Evolutionary conservation across 768 basidiomycete species (phyloP).

Genomic region (Leccinum imitatum): DNA sequence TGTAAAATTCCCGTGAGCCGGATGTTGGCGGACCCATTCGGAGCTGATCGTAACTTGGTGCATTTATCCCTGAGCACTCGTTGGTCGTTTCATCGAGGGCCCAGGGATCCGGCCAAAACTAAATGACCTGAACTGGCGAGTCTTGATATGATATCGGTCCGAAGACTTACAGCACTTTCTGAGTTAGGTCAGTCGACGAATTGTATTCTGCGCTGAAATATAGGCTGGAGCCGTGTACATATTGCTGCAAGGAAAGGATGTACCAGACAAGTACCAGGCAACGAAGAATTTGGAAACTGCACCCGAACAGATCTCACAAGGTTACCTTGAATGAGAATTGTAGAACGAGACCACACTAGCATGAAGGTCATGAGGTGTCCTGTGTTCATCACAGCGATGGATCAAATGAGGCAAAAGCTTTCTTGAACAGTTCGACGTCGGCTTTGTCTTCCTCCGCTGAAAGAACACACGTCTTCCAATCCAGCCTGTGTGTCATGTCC

Average conservation of each 20-base stretch:
- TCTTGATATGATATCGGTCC: constrained; percentile 95
- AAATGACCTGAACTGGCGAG: constrained; percentile 69
- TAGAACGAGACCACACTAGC: not conserved
- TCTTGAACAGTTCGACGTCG: constrained; percentile 83
- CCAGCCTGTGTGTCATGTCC: constrained; percentile 71
- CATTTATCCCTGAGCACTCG: constrained; percentile 77
- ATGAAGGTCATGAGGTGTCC: not conserved
- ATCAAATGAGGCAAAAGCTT: constrained; percentile 76
- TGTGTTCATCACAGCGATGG: constrained; percentile 38
- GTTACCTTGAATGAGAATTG: not conserved
- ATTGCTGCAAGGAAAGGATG: constrained; percentile 60
- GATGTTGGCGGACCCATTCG: not conserved
- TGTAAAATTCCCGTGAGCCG: not conserved
- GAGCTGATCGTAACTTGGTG: constrained; percentile 55
- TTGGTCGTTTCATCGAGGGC: constrained; percentile 56
- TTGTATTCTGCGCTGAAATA: not conserved
- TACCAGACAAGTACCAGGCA: constrained; percentile 33
- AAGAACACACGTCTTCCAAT: constrained; percentile 90
- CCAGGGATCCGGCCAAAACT: not conserved
- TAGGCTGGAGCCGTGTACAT: constrained; percentile 35
- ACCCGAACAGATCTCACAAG: constrained; percentile 20
- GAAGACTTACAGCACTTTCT: constrained; percentile 84
- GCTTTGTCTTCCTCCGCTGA: constrained; percentile 82
- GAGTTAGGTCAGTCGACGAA: constrained; percentile 43
- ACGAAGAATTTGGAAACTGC: constrained; percentile 52